These are phyloP conservation scores for Agrocybe praecox DNA, from an alignment of 768 basidiomycete species.

Conservation along the genomic window DNA sequence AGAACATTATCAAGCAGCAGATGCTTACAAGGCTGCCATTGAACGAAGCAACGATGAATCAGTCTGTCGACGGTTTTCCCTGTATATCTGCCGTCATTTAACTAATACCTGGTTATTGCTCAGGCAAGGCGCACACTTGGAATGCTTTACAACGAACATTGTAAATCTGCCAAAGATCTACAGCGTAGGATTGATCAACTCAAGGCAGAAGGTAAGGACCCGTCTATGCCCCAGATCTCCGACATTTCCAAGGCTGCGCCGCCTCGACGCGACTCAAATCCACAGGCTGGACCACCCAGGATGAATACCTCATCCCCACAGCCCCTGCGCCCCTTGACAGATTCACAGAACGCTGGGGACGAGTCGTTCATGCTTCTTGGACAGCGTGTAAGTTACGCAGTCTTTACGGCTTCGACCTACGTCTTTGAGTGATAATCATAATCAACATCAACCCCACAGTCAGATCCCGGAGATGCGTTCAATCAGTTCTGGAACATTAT, in stretches of 20 bases:
- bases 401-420: conserved; percentile 6
- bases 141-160: conserved; percentile 76
- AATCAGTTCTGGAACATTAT: conserved; percentile 89
- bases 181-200: conserved; percentile 73
- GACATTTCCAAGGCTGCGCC: conserved; percentile 28
- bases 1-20: conserved; percentile 76
- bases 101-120: conserved; percentile 3
- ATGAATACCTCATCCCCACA: conserved; percentile 51
- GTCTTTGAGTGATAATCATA: background rate
- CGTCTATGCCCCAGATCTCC: conserved; percentile 66
- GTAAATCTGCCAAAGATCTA: conserved; percentile 70
- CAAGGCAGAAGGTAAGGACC: conserved; percentile 77
- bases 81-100: conserved; percentile 1
- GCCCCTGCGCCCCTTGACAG: conserved; percentile 43
- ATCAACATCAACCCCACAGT: conserved; percentile 47
- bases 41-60: conserved; percentile 75
- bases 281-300: conserved; percentile 33
- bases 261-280: conserved; percentile 30
- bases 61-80: conserved; percentile 39
- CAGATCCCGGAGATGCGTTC: conserved; percentile 85
- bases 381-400: conserved; percentile 57
- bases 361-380: conserved; percentile 91
- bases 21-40: conserved; percentile 72
- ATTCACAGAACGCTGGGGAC: conserved; percentile 69
- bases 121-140: conserved; percentile 80